phyloP scores from a whole-genome alignment of 208 protist species.

The Trypanosoma caninum region DNA sequence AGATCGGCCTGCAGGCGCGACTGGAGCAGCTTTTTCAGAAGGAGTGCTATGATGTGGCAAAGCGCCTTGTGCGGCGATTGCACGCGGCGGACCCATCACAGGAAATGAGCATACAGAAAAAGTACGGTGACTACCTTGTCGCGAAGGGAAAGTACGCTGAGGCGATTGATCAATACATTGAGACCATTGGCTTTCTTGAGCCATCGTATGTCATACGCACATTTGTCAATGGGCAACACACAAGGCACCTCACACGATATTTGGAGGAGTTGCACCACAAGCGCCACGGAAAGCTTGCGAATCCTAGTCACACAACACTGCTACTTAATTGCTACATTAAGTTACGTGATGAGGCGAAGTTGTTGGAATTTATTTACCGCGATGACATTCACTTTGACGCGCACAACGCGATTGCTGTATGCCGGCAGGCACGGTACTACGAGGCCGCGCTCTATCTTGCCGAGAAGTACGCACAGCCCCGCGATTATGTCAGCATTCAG shows the following conservation, averaged over 20 bases:
- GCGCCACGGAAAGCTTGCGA: slow-evolving; percentile 60
- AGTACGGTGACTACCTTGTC: slow-evolving; percentile 95
- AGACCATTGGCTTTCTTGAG: slow-evolving; percentile 93
- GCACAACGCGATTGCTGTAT: slow-evolving; percentile 93
- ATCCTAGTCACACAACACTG: slow-evolving; percentile 95
- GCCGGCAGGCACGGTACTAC: slow-evolving; percentile 88
- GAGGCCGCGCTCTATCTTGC: slow-evolving; percentile 87
- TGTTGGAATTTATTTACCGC: slow-evolving; percentile 90
- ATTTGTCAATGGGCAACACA: slow-evolving; percentile 93
- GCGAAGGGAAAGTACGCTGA: slow-evolving; percentile 59
- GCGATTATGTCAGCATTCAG: slow-evolving; percentile 88
- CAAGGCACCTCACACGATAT: slow-evolving; percentile 93
- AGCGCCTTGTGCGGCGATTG: slow-evolving; percentile 78
- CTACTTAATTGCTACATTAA: slow-evolving; percentile 97
- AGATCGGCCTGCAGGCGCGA: slow-evolving; percentile 93
- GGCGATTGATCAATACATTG: slow-evolving; percentile 93
- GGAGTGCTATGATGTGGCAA: slow-evolving; percentile 93
- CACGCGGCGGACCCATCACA: slow-evolving; percentile 45
- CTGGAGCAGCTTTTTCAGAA: slow-evolving; percentile 95
- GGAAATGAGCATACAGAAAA: slow-evolving; percentile 89
- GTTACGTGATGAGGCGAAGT: slow-evolving; percentile 84
- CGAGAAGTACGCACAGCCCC: slow-evolving; percentile 71
- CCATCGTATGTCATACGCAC: slow-evolving; percentile 97
- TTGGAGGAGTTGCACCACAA: slow-evolving; percentile 86
- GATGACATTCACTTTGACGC: slow-evolving; percentile 92